Conservation (phyloP, 768 basidiomycete species). For the Tricholoma saponaceum region DNA sequence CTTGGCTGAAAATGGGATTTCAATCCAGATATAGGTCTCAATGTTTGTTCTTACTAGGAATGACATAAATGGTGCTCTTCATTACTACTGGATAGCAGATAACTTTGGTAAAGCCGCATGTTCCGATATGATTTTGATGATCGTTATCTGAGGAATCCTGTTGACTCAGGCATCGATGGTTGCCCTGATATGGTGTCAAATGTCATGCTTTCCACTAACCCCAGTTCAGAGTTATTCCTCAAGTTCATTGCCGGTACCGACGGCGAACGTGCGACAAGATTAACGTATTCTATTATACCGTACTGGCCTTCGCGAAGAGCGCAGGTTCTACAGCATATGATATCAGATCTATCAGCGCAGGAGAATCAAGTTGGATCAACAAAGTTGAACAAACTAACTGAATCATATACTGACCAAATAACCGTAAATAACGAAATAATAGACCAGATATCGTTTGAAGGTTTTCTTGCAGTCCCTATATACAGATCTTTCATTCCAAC, state of each 20-base stretch:
- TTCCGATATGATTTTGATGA: background rate
- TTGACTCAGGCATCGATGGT: background rate
- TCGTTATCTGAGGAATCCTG: background rate
- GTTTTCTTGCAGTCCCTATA: constrained; percentile 9
- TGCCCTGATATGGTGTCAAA: too few species aligned
- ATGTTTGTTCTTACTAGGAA: too few species aligned
- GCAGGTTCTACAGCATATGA: background rate
- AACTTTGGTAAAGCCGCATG: background rate
- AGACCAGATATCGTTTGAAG: constrained; percentile 16
- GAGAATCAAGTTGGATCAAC: too few species aligned
- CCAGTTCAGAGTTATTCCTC: too few species aligned
- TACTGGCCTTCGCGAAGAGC: background rate
- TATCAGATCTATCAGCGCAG: background rate
- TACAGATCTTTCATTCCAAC: constrained; percentile 20
- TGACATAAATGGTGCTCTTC: background rate
- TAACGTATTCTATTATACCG: too few species aligned
- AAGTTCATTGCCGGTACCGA: background rate
- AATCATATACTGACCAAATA: constrained; percentile 19
- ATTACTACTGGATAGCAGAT: background rate
- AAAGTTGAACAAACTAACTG: background rate
- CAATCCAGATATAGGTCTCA: background rate
- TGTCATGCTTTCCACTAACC: too few species aligned
- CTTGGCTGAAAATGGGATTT: background rate
- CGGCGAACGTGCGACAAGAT: background rate
- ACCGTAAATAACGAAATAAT: constrained; percentile 20